Base-by-base conservation (phyloP, 257 asterid genomes). In the Striga asiatica region DNA sequence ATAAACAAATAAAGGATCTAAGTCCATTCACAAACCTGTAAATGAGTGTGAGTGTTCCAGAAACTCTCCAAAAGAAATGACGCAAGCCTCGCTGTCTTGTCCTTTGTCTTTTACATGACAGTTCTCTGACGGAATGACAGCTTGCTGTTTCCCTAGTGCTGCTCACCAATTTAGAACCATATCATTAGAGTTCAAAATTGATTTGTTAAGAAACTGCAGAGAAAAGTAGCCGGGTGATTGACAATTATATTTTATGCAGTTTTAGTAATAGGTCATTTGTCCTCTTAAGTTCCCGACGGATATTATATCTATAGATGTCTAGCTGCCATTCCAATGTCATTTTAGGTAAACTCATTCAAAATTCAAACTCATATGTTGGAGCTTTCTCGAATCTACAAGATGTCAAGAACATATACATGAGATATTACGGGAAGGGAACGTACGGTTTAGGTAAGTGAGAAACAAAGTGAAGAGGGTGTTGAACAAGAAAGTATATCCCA, bases 71-170 rank as follows among this genome's bases (percentile, higher is more conserved):
- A 85, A 72, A 58, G 85, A 54, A 35, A 61, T 52, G 60, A 52
- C 69, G 58, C 74, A 72, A 54, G 58, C 6, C 54, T 60, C 69
- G 48, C 51, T 71, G 29, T 61, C 78, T 46, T 55, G 77, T 41
- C 64, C 70, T 60, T 67, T 69, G 53, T 64, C 62, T 62, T 67
- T 71, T 45, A 48, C 78, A 31, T 63, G 70, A 18, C 35, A 29
- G n/a, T 66, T 60, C 50, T 64, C 82, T 54, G 55, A 48, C 23
- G 91, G 67, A 47, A 79, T 60, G 65, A 80, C 68, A 27, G 82
- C 75, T 72, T 74, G 85, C 57, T 71, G 72, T 57, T 56, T 86
- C 61, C 84, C 92, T 13, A 85, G 61, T 38, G 98, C 98, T 91
- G 95, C 61, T 60, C 17, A 60, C 68, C 51, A 37, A 45, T 35